These are phyloP conservation scores for Paragyromitra xinjiangensis DNA, from an alignment of 495 filamentous ascomycete genomes.

Conservation along the genomic window DNA sequence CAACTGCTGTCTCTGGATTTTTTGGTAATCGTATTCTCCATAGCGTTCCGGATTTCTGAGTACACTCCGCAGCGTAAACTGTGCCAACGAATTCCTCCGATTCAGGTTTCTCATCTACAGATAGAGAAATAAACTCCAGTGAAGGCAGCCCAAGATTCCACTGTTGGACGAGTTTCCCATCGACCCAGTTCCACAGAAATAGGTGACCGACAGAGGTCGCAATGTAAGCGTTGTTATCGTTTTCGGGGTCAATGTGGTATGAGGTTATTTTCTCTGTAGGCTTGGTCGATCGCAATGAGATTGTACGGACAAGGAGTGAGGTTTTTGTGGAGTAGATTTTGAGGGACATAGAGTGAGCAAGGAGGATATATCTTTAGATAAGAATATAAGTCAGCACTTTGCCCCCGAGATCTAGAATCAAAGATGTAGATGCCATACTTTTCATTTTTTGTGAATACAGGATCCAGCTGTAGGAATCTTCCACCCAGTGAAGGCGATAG, in stretches of 20 bases:
- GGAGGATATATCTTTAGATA: constrained; percentile 69
- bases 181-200: constrained; percentile 79
- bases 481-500: constrained; percentile 68
- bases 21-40: constrained; percentile 39
- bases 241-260: constrained; percentile 68
- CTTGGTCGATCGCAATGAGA: constrained; percentile 59
- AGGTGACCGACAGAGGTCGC: constrained; percentile 72
- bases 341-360: constrained; percentile 70
- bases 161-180: constrained; percentile 63
- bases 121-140: constrained; percentile 58
- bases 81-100: constrained; percentile 27
- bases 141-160: constrained; percentile 63
- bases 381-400: constrained; percentile 54
- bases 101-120: constrained; percentile 39
- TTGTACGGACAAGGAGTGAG: constrained; percentile 77
- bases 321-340: constrained; percentile 82
- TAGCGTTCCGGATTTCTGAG: constrained; percentile 21
- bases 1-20: constrained; percentile 5
- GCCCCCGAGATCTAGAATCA: constrained; percentile 5
- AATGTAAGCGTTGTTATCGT: constrained; percentile 72
- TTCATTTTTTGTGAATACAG: constrained; percentile 81
- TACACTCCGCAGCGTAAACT: constrained; percentile 37
- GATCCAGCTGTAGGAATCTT: constrained; percentile 75
- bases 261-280: constrained; percentile 61
- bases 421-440: constrained; percentile 65